These are phyloP conservation scores for Stentor roeselii DNA, from an alignment of 73 alveolate species.

Conservation along the genomic window DNA sequence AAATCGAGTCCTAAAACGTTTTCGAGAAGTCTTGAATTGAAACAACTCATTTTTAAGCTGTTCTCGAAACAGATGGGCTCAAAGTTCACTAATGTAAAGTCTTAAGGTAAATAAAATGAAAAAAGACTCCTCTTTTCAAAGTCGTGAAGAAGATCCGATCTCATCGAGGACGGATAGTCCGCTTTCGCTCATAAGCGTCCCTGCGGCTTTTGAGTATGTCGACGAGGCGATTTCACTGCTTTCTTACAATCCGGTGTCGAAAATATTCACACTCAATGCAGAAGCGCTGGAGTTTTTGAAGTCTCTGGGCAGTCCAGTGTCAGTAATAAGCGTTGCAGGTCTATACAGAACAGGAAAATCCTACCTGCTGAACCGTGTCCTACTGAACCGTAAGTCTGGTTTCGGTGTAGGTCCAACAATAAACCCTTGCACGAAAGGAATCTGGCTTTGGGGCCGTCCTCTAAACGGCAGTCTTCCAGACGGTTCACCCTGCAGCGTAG, in stretches of 20 bases:
- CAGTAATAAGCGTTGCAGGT: constrained; percentile 96
- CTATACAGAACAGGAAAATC: constrained; percentile 97
- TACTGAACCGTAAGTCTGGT: constrained; percentile 77
- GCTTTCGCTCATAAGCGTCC: neutral
- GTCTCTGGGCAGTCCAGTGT: constrained; percentile 54
- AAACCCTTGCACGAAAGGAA: constrained; percentile 93
- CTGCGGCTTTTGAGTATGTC: neutral
- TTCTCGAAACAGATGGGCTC: constrained; percentile 22
- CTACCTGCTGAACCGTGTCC: constrained; percentile 77
- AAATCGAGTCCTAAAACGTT: neutral
- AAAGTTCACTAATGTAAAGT: too few species aligned
- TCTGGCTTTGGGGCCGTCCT: constrained; percentile 99
- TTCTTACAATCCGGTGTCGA: neutral
- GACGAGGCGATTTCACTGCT: neutral
- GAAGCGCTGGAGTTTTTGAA: neutral
- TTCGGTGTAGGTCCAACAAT: constrained; percentile 73
- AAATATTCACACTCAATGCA: neutral
- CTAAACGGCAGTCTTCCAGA: constrained; percentile 47
- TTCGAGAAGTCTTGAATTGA: neutral
- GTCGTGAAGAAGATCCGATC: too few species aligned
- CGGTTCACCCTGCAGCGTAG: constrained; percentile 34
- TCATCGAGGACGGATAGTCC: too few species aligned
- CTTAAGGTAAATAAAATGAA: too few species aligned
- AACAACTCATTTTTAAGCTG: neutral
- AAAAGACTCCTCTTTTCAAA: too few species aligned